Conservation (phyloP, 139 green algal species). For the Asterochloris sp. region DNA sequence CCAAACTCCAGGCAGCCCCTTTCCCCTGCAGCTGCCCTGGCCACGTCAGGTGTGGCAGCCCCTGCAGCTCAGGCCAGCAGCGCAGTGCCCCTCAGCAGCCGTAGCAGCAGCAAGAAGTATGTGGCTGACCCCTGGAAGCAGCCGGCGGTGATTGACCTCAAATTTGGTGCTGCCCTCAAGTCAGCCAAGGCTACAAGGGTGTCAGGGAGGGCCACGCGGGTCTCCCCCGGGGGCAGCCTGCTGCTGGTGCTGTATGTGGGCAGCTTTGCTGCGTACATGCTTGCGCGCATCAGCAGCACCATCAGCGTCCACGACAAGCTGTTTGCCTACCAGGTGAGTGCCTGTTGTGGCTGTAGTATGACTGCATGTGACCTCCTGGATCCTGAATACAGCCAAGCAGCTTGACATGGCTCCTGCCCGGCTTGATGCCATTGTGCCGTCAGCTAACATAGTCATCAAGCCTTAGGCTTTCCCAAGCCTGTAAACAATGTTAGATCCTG, state of each 20-base stretch:
- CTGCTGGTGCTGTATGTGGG: slow-evolving; percentile 8
- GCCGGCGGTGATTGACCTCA: slow-evolving; percentile 3
- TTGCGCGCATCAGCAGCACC: slow-evolving; percentile 5
- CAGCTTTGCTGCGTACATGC: slow-evolving; percentile 13
- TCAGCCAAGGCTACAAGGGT: neutral
- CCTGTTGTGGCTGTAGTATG: neutral
- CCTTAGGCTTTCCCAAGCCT: neutral
- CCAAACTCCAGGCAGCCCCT: neutral
- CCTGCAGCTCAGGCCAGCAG: neutral
- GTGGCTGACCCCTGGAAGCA: slow-evolving; percentile 5
- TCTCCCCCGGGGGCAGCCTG: neutral
- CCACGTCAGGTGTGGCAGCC: neutral
- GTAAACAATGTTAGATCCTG: neutral
- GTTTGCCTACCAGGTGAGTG: slow-evolving; percentile 11
- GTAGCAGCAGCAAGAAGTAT: neutral
- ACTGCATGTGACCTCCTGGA: neutral
- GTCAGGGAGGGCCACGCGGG: neutral
- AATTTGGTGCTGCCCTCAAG: slow-evolving; percentile 1
- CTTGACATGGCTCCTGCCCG: neutral
- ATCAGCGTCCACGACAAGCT: neutral
- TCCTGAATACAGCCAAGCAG: neutral
- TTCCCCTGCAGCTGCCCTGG: neutral
- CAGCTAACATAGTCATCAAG: neutral
- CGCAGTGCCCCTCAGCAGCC: neutral
- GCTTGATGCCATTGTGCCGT: neutral